These are phyloP conservation scores for Penicillium oxalicum DNA, from an alignment of 2,329 filamentous ascomycete genomes.

Conservation along the genomic window DNA sequence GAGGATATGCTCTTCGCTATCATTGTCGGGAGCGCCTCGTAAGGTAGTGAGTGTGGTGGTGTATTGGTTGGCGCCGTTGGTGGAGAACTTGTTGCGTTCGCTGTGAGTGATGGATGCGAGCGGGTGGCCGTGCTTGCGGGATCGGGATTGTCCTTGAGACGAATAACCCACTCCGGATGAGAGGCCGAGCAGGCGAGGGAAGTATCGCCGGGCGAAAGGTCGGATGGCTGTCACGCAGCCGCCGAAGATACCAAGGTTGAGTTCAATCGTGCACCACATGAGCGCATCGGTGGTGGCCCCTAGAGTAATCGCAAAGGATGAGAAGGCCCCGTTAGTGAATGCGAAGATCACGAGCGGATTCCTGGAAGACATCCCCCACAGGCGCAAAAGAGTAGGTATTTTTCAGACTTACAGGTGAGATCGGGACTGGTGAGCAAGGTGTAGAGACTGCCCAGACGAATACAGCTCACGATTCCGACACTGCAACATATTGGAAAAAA, in stretches of 20 bases:
- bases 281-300: slow-evolving; percentile 21
- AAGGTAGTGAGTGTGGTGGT: slow-evolving; percentile 15
- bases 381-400: too few species aligned
- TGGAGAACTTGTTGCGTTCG: slow-evolving; percentile 16
- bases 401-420: slow-evolving; percentile 19
- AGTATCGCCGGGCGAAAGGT: slow-evolving; percentile 25
- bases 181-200: slow-evolving; percentile 22
- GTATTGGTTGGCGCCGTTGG: slow-evolving; percentile 14
- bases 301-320: neutral
- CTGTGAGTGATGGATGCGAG: slow-evolving; percentile 20
- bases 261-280: slow-evolving; percentile 26
- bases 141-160: slow-evolving; percentile 7
- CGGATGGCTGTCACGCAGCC: slow-evolving; percentile 27
- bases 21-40: slow-evolving; percentile 11
- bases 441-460: slow-evolving; percentile 23
- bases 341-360: too few species aligned
- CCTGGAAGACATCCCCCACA: too few species aligned
- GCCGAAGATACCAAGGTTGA: slow-evolving; percentile 25
- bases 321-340: too few species aligned
- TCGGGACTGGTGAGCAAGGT: slow-evolving; percentile 18
- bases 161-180: slow-evolving; percentile 12
- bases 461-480: slow-evolving; percentile 26
- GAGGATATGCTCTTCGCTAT: slow-evolving; percentile 23
- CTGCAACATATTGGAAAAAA: slow-evolving; percentile 7
- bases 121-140: slow-evolving; percentile 18